Evolutionary conservation across 2,329 filamentous ascomycete genomes (phyloP).

Genomic region (Nothophaeocryptopus gaeumannii): DNA sequence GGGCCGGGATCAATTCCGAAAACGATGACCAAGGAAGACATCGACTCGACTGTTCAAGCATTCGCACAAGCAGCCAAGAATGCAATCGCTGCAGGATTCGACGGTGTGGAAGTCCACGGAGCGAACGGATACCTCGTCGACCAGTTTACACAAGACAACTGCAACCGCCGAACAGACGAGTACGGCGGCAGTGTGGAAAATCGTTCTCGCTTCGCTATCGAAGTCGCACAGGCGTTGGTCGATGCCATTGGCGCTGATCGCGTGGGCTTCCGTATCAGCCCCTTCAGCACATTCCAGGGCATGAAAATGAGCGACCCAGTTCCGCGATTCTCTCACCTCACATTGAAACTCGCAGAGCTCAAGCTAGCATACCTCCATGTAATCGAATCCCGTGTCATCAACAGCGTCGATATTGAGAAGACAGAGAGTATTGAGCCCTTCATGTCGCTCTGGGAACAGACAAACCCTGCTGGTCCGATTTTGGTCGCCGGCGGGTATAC

Average conservation of each 20-base stretch:
- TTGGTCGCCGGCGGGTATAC: conserved; percentile 49
- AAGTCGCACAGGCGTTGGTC: conserved; percentile 50
- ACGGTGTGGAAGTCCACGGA: conserved; percentile 56
- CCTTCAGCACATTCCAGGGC: conserved; percentile 58
- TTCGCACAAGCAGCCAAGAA: conserved; percentile 43
- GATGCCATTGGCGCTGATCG: conserved; percentile 47
- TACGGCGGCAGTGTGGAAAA: conserved; percentile 49
- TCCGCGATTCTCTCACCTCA: conserved; percentile 59
- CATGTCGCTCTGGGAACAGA: conserved; percentile 43
- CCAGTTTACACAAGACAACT: conserved; percentile 59
- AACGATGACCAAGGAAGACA: conserved; percentile 39
- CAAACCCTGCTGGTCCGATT: conserved; percentile 38
- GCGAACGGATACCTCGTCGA: conserved; percentile 55
- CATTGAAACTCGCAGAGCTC: conserved; percentile 48
- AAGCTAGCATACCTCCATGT: conserved; percentile 60
- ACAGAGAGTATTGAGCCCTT: conserved; percentile 33
- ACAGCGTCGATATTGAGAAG: conserved; percentile 40
- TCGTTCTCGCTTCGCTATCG: conserved; percentile 50
- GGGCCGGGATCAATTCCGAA: background rate
- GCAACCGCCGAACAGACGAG: conserved; percentile 51
- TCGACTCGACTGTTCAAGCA: conserved; percentile 35
- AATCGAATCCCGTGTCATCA: conserved; percentile 54
- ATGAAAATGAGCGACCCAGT: conserved; percentile 62
- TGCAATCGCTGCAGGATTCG: conserved; percentile 51
- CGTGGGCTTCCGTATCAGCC: conserved; percentile 57